Evolutionary conservation across 768 basidiomycete genomes (phyloP), one percentile per base, ranked within the genome.

Genomic region (Lactifluus subvellereus): DNA sequence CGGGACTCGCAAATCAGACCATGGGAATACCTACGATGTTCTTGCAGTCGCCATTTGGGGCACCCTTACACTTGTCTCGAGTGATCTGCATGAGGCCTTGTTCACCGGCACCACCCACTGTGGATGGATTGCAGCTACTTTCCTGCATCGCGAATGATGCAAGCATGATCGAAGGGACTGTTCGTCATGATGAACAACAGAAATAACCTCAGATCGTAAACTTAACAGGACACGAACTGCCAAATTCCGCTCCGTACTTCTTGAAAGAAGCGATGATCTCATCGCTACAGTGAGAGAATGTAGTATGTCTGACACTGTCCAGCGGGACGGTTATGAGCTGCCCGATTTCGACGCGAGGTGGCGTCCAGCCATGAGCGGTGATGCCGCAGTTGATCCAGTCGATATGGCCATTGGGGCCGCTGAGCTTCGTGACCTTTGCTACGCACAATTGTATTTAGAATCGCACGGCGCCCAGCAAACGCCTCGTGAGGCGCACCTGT

Each of bases 111-210:
- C 86, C 87, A 56, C 92, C 92, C 50, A 84, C 77, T 6, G 81
- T 82, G 16, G 74, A 61, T 2, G 85, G 80, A 67, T 87, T 85
- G 78, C 93, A 96, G 43, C 77, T 77, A 37, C 83, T 84, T 72
- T 96, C 94, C 72, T 95, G 92, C 86, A 96, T 87, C 37, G 92
- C 91, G 67, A 96, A 87, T 0, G 91, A 81, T 2, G 92, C 93
- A 42, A 95, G 73, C 66, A 95, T 76, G 71, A 94, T 90, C 8
- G 90, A 72, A 30, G 88, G 88, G 35, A 94, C 80, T 79, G 57
- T 52, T 18, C 33, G n/a, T 27, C 38, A 53, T 49, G 35, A 64
- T 61, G 27, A 27, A 27, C 51, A 48, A 22, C n/a, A 14, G 32
- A 20, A 30, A 51, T n/a, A 35, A 33, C 64, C 18, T 69, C 22